Conservation (phyloP, 2,329 filamentous ascomycete genomes). For the Xylariaceae sp. region DNA sequence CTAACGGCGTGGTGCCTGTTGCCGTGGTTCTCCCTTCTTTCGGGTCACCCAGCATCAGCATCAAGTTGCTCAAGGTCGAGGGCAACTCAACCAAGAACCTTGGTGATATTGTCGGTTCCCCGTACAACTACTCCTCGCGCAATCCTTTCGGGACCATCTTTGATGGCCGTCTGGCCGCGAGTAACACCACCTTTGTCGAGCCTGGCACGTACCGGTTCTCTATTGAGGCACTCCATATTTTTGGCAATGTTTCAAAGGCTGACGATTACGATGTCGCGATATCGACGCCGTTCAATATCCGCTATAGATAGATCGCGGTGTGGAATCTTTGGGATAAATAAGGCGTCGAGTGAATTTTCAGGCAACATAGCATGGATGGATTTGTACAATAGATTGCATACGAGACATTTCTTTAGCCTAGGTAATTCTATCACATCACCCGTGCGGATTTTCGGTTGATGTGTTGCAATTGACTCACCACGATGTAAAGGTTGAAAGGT, state of each 20-base stretch:
- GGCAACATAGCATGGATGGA: neutral
- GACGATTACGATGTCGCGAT: slow-evolving; percentile 45
- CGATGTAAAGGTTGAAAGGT: too few relatives aligned
- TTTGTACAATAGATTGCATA: neutral
- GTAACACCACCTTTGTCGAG: slow-evolving; percentile 39
- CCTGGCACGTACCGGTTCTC: slow-evolving; percentile 46
- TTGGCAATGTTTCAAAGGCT: slow-evolving; percentile 41
- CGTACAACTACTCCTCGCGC: slow-evolving; percentile 34
- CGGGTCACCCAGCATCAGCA: slow-evolving; percentile 41
- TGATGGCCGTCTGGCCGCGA: slow-evolving; percentile 44
- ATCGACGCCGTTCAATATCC: slow-evolving; percentile 41
- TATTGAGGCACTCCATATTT: slow-evolving; percentile 46
- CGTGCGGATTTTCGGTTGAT: too few relatives aligned
- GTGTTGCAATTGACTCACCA: too few relatives aligned
- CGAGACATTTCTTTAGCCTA: too few relatives aligned
- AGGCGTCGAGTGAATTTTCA: neutral
- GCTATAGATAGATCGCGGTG: slow-evolving; percentile 32
- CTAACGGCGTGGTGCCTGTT: slow-evolving; percentile 34
- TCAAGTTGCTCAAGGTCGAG: slow-evolving; percentile 41
- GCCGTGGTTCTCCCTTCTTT: slow-evolving; percentile 40
- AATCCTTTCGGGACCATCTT: slow-evolving; percentile 34
- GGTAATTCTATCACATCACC: too few relatives aligned
- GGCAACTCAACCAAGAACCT: slow-evolving; percentile 31
- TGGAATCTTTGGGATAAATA: neutral
- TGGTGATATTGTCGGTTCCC: slow-evolving; percentile 40